Percentiles rank a stretch among this genome's conserved stretches.
Evolutionary conservation across 108 stramenopile genomes (phyloP).

Genomic region (Cyclostephanos tholiformis): DNA sequence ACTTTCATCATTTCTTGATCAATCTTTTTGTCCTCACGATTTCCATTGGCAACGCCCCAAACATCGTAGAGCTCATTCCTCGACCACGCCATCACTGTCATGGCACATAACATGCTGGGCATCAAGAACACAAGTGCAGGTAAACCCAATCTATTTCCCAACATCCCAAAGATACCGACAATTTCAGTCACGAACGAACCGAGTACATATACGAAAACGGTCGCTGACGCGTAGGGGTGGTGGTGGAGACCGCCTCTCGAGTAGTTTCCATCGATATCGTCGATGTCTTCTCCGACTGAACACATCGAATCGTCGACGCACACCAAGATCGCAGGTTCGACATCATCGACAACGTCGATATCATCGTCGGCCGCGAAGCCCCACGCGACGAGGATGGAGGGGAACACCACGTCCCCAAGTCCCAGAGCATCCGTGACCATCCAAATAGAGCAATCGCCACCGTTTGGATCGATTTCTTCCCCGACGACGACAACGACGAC

Average conservation of each 20-base stretch:
- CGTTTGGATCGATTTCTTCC: conserved; percentile 28
- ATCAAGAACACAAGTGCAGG: conserved; percentile 59
- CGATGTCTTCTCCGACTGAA: neutral
- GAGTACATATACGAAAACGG: conserved; percentile 41
- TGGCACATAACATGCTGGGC: conserved; percentile 50
- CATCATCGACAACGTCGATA: too few relatives aligned
- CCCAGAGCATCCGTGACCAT: conserved; percentile 52
- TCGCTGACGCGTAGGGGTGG: conserved; percentile 31
- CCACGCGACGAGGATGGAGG: conserved; percentile 54
- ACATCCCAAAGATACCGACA: conserved; percentile 39
- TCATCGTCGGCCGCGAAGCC: conserved; percentile 34
- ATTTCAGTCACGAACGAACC: conserved; percentile 54
- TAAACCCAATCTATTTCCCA: conserved; percentile 35
- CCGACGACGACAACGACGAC: neutral
- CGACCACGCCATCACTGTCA: conserved; percentile 15
- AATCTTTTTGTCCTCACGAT: neutral
- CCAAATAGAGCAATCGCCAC: conserved; percentile 25
- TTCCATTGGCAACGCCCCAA: conserved; percentile 11
- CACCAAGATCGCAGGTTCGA: neutral
- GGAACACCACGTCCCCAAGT: conserved; percentile 64
- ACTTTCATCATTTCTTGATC: too few relatives aligned
- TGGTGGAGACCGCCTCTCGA: neutral
- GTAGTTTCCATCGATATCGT: neutral
- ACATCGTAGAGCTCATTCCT: conserved; percentile 41
- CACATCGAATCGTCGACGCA: neutral